Conservation (phyloP, 768 basidiomycete genomes). For the Suillus ampliporus region DNA sequence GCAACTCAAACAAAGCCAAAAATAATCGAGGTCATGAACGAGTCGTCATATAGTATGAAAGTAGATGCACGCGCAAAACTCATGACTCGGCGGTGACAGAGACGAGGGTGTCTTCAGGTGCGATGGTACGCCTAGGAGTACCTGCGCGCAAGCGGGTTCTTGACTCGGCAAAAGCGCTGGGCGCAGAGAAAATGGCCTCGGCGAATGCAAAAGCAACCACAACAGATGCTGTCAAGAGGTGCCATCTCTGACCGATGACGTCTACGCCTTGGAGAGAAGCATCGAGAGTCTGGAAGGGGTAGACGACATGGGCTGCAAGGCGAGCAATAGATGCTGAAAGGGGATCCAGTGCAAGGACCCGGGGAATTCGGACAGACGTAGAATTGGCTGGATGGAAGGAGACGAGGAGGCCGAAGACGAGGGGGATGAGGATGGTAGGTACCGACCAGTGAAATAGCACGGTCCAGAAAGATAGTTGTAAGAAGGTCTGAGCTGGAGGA, state of each 20-base stretch:
- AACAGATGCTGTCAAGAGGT: conserved; percentile 59
- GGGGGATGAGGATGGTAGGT: conserved; percentile 65
- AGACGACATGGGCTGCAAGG: conserved; percentile 63
- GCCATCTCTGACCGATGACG: conserved; percentile 59
- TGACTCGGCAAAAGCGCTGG: conserved; percentile 41
- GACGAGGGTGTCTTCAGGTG: conserved; percentile 25
- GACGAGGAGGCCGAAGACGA: conserved; percentile 59
- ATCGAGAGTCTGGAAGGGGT: conserved; percentile 47
- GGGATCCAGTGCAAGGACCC: conserved; percentile 52
- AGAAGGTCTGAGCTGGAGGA: conserved; percentile 52
- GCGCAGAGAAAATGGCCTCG: conserved; percentile 61
- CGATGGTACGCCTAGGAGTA: conserved; percentile 28
- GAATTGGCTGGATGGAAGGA: conserved; percentile 60
- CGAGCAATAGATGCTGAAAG: conserved; percentile 69
- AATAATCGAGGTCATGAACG: conserved; percentile 5
- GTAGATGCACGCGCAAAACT: conserved; percentile 9
- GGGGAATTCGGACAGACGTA: conserved; percentile 27
- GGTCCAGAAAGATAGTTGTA: conserved; percentile 54
- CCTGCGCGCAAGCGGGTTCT: conserved; percentile 28
- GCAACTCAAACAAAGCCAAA: conserved; percentile 26
- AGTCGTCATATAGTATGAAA: neutral
- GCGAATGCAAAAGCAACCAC: conserved; percentile 71
- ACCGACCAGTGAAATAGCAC: conserved; percentile 66
- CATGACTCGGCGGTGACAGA: conserved; percentile 4
- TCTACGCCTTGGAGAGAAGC: conserved; percentile 47